Conservation (phyloP, 192 early-diverging fungal species). For the Backusella tarrabulga region DNA sequence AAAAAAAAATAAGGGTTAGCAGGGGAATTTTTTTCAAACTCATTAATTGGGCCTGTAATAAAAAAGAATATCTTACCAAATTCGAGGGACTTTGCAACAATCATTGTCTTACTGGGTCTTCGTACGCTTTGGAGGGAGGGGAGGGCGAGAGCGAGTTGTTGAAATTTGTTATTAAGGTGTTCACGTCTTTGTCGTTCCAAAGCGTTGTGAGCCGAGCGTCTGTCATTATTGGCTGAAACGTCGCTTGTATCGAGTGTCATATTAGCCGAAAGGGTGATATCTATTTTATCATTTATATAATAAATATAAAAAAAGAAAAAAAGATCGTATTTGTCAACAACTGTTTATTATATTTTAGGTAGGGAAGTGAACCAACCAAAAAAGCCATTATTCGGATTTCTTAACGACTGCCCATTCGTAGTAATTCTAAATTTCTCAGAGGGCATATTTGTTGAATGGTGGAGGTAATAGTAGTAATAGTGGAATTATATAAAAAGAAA, state of each 20-base stretch:
- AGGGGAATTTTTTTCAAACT: neutral
- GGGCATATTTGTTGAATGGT: slow-evolving; percentile 4
- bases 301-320: neutral
- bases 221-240: slow-evolving; percentile 43
- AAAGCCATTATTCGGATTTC: slow-evolving; percentile 14
- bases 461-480: neutral
- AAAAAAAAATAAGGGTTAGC: neutral
- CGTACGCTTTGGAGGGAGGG: slow-evolving; percentile 69
- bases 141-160: slow-evolving; percentile 78
- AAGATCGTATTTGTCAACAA: neutral
- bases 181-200: slow-evolving; percentile 81
- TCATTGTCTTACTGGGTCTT: slow-evolving; percentile 79
- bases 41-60: slow-evolving; percentile 8
- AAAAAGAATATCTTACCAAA: slow-evolving; percentile 48
- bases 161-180: slow-evolving; percentile 76
- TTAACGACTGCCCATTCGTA: slow-evolving; percentile 13
- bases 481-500: neutral
- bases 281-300: neutral
- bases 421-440: slow-evolving; percentile 25
- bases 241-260: slow-evolving; percentile 21
- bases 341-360: neutral
- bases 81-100: slow-evolving; percentile 77
- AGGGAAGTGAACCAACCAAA: neutral
- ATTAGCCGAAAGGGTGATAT: slow-evolving; percentile 11
- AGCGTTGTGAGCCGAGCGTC: slow-evolving; percentile 78